phyloP scores from a whole-genome alignment of 1,284 basidiomycete species.

The Leccinum ponderosum region DNA sequence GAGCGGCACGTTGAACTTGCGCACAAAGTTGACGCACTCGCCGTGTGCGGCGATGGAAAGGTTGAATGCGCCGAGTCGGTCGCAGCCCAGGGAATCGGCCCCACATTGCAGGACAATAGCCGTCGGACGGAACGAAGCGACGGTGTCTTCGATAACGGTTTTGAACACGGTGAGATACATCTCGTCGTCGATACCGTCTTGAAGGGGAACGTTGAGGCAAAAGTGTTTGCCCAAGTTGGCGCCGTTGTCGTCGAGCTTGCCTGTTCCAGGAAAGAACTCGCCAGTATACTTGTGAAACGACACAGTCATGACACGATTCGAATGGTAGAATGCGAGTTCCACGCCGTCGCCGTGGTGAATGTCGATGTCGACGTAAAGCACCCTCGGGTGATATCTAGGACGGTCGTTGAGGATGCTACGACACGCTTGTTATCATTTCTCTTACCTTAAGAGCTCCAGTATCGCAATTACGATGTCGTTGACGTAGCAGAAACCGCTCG shows the following conservation, averaged over 20 bases:
- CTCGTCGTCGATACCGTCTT: conserved; percentile 97
- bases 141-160: conserved; percentile 92
- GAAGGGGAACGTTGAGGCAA: conserved; percentile 92
- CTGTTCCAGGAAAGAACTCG: conserved; percentile 97
- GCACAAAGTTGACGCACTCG: conserved; percentile 96
- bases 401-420: not conserved
- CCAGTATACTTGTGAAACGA: conserved; percentile 99
- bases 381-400: conserved; percentile 81
- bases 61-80: conserved; percentile 96
- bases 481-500: conserved; percentile 95
- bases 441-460: conserved; percentile 85
- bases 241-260: conserved; percentile 91
- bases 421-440: conserved; percentile 4
- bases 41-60: conserved; percentile 99
- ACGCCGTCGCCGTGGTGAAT: conserved; percentile 98
- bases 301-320: conserved; percentile 96
- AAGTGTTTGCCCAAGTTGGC: conserved; percentile 91
- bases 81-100: conserved; percentile 94
- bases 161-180: conserved; percentile 97
- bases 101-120: conserved; percentile 97
- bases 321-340: conserved; percentile 97
- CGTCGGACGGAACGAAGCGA: conserved; percentile 86
- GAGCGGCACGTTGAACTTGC: conserved; percentile 88
- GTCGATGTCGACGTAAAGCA: conserved; percentile 96
- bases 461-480: conserved; percentile 96